Evolutionary conservation across 75 land plant species (phyloP).

Genomic region (Gnetum montanum): DNA sequence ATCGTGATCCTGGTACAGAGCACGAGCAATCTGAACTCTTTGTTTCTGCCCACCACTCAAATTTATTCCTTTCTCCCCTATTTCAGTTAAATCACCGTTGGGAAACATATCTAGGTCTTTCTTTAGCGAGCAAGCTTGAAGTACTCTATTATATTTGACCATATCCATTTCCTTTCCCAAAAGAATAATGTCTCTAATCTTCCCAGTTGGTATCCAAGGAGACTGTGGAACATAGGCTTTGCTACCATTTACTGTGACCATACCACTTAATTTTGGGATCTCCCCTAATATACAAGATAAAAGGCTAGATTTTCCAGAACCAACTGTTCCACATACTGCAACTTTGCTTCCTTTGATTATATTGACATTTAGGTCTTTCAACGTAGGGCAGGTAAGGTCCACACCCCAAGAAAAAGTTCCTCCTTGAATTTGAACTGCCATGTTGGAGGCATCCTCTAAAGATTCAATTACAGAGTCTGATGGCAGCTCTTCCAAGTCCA

Average conservation of each 20-base stretch:
- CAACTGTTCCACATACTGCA: slow-evolving; percentile 42
- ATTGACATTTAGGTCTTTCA: slow-evolving; percentile 5
- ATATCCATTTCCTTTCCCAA: slow-evolving; percentile 35
- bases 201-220: slow-evolving; percentile 39
- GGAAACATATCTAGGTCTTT: slow-evolving; percentile 35
- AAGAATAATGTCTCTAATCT: slow-evolving; percentile 27
- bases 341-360: slow-evolving; percentile 21
- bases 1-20: slow-evolving; percentile 79
- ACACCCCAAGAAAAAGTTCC: slow-evolving; percentile 22
- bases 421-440: slow-evolving; percentile 14
- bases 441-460: slow-evolving; percentile 9
- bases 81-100: slow-evolving; percentile 52
- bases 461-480: slow-evolving; percentile 22
- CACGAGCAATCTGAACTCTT: slow-evolving; percentile 81
- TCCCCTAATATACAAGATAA: slow-evolving; percentile 39
- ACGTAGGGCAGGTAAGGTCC: slow-evolving; percentile 15
- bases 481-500: slow-evolving; percentile 38
- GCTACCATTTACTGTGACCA: slow-evolving; percentile 19
- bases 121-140: slow-evolving; percentile 25
- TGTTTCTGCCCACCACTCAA: slow-evolving; percentile 95
- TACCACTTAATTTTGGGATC: slow-evolving; percentile 25
- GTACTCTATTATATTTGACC: slow-evolving; percentile 15
- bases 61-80: slow-evolving; percentile 87
- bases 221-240: slow-evolving; percentile 36
- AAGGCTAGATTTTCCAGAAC: slow-evolving; percentile 39